Base-by-base conservation (phyloP, 768 basidiomycete species). In the Russula emetica region DNA sequence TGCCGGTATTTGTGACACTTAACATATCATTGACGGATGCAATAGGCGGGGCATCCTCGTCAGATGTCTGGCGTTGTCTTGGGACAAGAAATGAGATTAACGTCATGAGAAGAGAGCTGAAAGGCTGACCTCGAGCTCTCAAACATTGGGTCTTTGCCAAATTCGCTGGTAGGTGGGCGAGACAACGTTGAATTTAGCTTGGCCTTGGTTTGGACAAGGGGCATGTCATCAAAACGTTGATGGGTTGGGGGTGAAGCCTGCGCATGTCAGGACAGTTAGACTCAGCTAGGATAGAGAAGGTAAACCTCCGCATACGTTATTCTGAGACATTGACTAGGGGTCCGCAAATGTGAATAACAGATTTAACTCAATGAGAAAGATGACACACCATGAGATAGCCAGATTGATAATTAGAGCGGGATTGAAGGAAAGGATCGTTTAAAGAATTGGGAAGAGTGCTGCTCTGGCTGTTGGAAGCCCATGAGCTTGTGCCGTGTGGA, bases 141-240 rank as follows among this genome's bases (percentile, higher is more conserved):
- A 68, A 92, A 91, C 90, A 92, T 90, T 24, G 90, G 90, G 66
- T 90, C 88, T 76, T 88, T 84, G 2, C 90, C 90, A 75, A 90
- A 91, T 64, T 90, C 87, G 20, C 85, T 81, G 1, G 85, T 79
- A 24, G 84, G 78, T 14, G 84, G 82, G 60, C 86, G 80, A 22
- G 86, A 79, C 20, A 90, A 77, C 7, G 82, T 81, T 62, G 85
- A 82, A 71, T 86, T 91, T 76, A 90, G 80, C 71, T 92, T 90
- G 26, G 89, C 90, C 71, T 92, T 92, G 0, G 89, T 90, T 64
- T 82, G 85, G 18, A 92, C 85, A 14, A 88, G 78, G 4, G 90
- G 89, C 50, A 83, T 79, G 63, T 92, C 90, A 64, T 91, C 89
- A 16, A 82, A 78, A 32, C 87, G 82, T 71, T 86, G 85, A 61